Evolutionary conservation across 352 stramenopile genomes (phyloP).

Genomic region (Vaucheria bursata): DNA sequence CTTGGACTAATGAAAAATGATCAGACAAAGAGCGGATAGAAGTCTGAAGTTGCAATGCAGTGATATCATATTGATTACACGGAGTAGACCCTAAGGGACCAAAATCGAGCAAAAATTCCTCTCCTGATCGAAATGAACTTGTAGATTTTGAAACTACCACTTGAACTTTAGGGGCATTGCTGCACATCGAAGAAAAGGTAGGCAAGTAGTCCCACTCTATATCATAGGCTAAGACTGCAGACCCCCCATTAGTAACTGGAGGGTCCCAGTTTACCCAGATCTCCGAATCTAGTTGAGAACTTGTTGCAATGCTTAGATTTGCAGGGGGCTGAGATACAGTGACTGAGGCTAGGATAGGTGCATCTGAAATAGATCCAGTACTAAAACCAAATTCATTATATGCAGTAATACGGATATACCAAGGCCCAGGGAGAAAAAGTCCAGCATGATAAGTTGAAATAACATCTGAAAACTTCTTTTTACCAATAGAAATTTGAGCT

Average conservation of each 20-base stretch:
- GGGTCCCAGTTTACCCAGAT: constrained; percentile 46
- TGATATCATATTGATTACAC: constrained; percentile 31
- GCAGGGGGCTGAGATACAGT: background rate
- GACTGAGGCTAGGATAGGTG: background rate
- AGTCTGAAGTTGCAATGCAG: constrained; percentile 13
- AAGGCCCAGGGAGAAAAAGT: constrained; percentile 58
- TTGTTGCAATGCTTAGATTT: too few species aligned
- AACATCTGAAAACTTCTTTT: constrained; percentile 52
- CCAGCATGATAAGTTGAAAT: constrained; percentile 53
- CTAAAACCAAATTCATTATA: constrained; percentile 68
- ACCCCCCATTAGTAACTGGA: constrained; percentile 54
- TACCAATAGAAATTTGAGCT: constrained; percentile 53
- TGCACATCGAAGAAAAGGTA: constrained; percentile 37
- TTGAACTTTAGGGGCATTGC: constrained; percentile 39
- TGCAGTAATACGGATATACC: constrained; percentile 77
- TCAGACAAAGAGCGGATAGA: constrained; percentile 5
- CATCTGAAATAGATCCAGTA: constrained; percentile 9
- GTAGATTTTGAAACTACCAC: too few species aligned
- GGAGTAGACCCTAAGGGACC: background rate
- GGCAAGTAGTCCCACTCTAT: constrained; percentile 77
- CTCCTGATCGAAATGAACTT: constrained; percentile 3
- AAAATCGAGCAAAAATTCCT: constrained; percentile 31
- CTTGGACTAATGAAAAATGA: constrained; percentile 16
- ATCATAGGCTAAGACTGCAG: constrained; percentile 52
- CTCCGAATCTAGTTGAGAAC: constrained; percentile 14